phyloP scores from a whole-genome alignment of 768 basidiomycete genomes.

The Amanita molliuscula region DNA sequence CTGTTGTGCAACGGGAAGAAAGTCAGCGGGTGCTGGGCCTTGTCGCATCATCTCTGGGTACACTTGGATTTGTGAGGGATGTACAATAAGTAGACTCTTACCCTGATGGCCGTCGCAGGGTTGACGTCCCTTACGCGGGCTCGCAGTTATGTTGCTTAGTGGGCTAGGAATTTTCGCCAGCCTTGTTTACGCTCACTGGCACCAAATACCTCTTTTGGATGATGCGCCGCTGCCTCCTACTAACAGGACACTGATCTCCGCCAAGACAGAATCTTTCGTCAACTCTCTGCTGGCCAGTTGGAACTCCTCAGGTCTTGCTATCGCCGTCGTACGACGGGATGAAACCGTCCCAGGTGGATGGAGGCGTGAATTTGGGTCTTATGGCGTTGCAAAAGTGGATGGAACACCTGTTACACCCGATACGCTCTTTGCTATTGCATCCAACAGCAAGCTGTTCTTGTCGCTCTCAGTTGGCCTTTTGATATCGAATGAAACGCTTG shows the following conservation, averaged over 20 bases:
- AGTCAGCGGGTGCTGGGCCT: slow-evolving; percentile 69
- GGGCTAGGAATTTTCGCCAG: too few species aligned
- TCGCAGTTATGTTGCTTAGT: too few species aligned
- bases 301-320: slow-evolving; percentile 27
- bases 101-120: too few species aligned
- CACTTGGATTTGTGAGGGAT: slow-evolving; percentile 67
- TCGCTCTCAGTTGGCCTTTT: too few species aligned
- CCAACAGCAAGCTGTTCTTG: too few species aligned
- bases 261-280: slow-evolving; percentile 16
- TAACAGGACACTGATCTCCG: slow-evolving; percentile 12
- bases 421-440: too few species aligned
- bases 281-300: slow-evolving; percentile 20
- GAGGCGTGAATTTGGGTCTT: slow-evolving; percentile 27
- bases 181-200: too few species aligned
- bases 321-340: slow-evolving; percentile 29
- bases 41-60: slow-evolving; percentile 65
- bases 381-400: slow-evolving; percentile 16
- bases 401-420: too few species aligned
- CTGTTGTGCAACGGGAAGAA: slow-evolving; percentile 63
- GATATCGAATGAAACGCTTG: too few species aligned
- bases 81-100: slow-evolving; percentile 44
- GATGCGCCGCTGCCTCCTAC: too few species aligned
- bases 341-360: slow-evolving; percentile 19
- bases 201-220: too few species aligned
- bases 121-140: too few species aligned